Evolutionary conservation across 106 monocot species (phyloP).

Genomic region (Gastrodia elata): DNA sequence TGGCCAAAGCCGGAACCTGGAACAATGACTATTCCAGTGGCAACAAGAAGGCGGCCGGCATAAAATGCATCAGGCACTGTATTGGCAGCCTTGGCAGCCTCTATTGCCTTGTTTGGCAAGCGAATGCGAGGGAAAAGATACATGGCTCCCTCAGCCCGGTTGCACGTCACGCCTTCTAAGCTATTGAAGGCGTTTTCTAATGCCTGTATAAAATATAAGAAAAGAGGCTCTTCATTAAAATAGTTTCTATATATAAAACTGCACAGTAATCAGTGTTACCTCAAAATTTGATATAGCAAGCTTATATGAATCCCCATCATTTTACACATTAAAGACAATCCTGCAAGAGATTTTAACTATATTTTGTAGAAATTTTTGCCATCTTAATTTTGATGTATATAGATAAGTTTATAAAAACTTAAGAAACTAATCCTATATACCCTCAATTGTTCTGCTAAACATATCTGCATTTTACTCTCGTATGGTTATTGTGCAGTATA

Average conservation of each 20-base stretch:
- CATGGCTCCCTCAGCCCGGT: slow-evolving; percentile 95
- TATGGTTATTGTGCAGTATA: neutral
- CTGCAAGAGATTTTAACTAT: neutral
- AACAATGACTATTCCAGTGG: slow-evolving; percentile 88
- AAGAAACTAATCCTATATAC: neutral
- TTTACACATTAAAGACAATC: neutral
- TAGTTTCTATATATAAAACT: neutral
- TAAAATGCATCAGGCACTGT: slow-evolving; percentile 72
- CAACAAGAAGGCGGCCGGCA: slow-evolving; percentile 54
- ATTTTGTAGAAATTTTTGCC: neutral
- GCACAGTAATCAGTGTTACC: neutral
- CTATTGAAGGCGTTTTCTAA: slow-evolving; percentile 85
- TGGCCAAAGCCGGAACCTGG: slow-evolving; percentile 94
- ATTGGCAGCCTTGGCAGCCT: slow-evolving; percentile 59
- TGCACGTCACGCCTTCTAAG: slow-evolving; percentile 83
- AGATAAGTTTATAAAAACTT: neutral
- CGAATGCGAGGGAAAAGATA: slow-evolving; percentile 81
- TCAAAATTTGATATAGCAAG: neutral
- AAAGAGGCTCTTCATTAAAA: neutral
- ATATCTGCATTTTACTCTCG: neutral
- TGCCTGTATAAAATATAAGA: slow-evolving; percentile 27
- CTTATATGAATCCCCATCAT: neutral
- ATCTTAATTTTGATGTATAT: neutral
- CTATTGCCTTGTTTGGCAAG: slow-evolving; percentile 69
- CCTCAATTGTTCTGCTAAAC: neutral